These are phyloP conservation scores for Carex sylvatica DNA, from an alignment of 202 grass and related monocot genomes.

Conservation along the genomic window DNA sequence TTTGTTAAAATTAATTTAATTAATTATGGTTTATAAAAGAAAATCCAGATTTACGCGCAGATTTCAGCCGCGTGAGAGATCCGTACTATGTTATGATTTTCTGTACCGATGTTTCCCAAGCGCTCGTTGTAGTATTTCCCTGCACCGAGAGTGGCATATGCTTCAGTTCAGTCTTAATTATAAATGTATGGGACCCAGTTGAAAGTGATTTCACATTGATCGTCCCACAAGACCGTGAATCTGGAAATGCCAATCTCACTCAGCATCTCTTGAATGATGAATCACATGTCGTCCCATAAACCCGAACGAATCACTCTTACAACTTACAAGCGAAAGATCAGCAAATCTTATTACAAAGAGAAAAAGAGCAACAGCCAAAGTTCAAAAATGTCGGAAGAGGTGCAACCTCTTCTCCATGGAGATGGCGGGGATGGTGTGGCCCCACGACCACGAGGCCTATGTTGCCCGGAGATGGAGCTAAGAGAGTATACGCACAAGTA, in stretches of 20 bases:
- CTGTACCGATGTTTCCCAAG: neutral
- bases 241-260: neutral
- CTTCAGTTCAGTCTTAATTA: neutral
- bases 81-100: neutral
- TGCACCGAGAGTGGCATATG: neutral
- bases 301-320: neutral
- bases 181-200: neutral
- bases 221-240: neutral
- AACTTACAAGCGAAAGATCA: neutral
- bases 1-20: too few relatives aligned
- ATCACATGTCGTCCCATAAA: too few relatives aligned
- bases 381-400: conserved; percentile 63
- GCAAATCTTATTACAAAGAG: neutral
- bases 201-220: neutral
- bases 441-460: conserved; percentile 28
- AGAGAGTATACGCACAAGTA: conserved; percentile 82
- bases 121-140: neutral
- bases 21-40: too few relatives aligned
- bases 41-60: too few relatives aligned
- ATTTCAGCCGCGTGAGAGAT: too few relatives aligned
- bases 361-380: neutral
- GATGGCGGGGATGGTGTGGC: conserved; percentile 27
- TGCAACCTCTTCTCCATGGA: conserved; percentile 34
- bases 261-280: too few relatives aligned
- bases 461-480: conserved; percentile 73